Conservation (phyloP, 768 basidiomycete species). For the Russula sp. region DNA sequence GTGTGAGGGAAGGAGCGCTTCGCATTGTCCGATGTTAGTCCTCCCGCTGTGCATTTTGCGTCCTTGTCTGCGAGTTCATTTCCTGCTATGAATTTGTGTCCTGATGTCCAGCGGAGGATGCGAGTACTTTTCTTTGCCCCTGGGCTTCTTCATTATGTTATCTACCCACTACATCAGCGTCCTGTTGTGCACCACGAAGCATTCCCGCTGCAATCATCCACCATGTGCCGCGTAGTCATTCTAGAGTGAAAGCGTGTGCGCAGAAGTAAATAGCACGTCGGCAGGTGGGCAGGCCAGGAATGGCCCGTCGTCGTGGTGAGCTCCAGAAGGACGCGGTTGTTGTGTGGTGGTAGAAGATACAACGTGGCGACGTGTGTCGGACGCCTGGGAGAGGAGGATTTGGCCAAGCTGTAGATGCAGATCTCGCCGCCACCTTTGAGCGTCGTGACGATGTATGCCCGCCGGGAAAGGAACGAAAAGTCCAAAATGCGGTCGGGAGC, state of each 20-base stretch:
- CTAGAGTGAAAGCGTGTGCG: conserved; percentile 25
- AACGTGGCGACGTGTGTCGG: conserved; percentile 24
- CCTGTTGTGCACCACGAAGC: conserved; percentile 32
- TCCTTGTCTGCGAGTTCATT: too few species aligned
- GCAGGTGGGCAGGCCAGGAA: conserved; percentile 21
- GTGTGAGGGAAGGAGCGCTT: too few species aligned
- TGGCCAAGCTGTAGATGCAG: conserved; percentile 36
- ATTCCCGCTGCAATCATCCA: conserved; percentile 21
- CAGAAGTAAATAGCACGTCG: conserved; percentile 21
- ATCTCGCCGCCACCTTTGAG: conserved; percentile 31
- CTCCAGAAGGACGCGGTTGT: conserved; percentile 13
- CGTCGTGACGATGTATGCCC: conserved; percentile 39
- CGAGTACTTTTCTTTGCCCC: too few species aligned
- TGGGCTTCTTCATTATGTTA: too few species aligned
- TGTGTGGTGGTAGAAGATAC: conserved; percentile 22
- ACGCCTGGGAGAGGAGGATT: background rate
- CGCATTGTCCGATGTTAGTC: too few species aligned
- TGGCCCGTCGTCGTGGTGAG: conserved; percentile 26
- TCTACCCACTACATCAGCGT: conserved; percentile 23
- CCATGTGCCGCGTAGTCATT: conserved; percentile 12
- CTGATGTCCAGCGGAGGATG: too few species aligned
- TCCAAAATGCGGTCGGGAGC: conserved; percentile 30
- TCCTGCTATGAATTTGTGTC: too few species aligned
- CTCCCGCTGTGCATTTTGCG: too few species aligned
- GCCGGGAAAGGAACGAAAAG: conserved; percentile 41